Evolutionary conservation across 2,329 filamentous ascomycete species (phyloP).

Genomic region (Fusarium equiseti): DNA sequence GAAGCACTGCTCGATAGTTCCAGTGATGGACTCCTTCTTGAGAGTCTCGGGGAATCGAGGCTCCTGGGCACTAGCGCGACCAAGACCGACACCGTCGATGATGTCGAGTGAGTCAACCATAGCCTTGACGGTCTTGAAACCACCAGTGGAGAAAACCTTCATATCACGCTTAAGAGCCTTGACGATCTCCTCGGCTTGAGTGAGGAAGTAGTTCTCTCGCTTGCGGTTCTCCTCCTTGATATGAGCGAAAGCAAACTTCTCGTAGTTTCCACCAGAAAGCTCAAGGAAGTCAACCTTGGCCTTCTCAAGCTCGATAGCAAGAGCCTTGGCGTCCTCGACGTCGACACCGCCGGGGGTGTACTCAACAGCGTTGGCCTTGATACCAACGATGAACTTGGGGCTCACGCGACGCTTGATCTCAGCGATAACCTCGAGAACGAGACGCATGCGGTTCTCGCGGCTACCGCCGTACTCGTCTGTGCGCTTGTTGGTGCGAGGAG

Average conservation of each 20-base stretch:
- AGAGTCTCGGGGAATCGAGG: constrained; percentile 13
- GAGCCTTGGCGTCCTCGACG: constrained; percentile 61
- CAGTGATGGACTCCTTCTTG: constrained; percentile 1
- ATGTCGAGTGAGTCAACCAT: constrained; percentile 29
- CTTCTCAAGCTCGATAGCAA: constrained; percentile 60
- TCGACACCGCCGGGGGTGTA: constrained; percentile 64
- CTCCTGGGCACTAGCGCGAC: constrained; percentile 22
- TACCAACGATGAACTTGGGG: constrained; percentile 58
- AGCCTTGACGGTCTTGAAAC: constrained; percentile 21
- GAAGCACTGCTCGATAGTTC: constrained; percentile 16
- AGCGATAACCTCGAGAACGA: constrained; percentile 58
- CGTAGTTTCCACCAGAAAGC: constrained; percentile 69
- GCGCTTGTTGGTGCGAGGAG: constrained; percentile 59
- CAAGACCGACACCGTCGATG: constrained; percentile 28
- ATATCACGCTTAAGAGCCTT: constrained; percentile 30
- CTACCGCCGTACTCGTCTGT: constrained; percentile 62
- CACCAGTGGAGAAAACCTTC: constrained; percentile 33
- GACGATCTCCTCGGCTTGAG: constrained; percentile 66
- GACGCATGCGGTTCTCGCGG: constrained; percentile 58
- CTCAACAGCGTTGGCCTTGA: constrained; percentile 68
- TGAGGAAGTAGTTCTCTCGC: constrained; percentile 68
- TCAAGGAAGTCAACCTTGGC: constrained; percentile 68
- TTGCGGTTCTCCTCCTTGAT: constrained; percentile 64
- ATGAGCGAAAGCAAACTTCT: constrained; percentile 63
- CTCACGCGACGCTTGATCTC: constrained; percentile 61